Base-by-base conservation (phyloP, 495 filamentous ascomycete genomes). In the Recurvomyces mirabilis region DNA sequence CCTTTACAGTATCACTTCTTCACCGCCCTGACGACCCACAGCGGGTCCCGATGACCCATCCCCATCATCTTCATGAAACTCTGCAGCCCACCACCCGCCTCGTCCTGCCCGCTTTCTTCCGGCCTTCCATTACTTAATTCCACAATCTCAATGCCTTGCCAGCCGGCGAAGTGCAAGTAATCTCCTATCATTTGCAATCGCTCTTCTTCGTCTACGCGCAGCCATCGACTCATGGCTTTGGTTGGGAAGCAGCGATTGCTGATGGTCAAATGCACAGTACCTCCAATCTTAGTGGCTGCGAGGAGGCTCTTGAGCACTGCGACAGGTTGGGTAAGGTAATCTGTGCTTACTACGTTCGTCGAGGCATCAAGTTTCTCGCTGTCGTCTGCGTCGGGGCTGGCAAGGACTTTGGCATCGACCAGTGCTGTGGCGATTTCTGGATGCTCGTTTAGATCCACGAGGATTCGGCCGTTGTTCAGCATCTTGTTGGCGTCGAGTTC, bases 191-290 rank as follows among this genome's bases (percentile, higher is more conserved):
- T 67, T 41, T 49, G 23, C 47, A 69, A 47, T 47, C 62, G 52
- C 34, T 58, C 57, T 10, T 52, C 51, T 24, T 53, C 51, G 13
- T 37, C 24, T 1, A 54, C 31, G 18, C 43, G 30, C 44, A 59
- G 25, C 59, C 56, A 61, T 24, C 43, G 37, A 15, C 31, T 20
- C 14, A 61, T 43, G 6, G 50, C 59, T 47, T 62, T 62, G 7
- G 59, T 72, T 3, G 66, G 66, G 42, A 70, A 68, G 49, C 68
- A 69, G n/a, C 67, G 57, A 50, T 72, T 66, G n/a, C 58, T 62
- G 22, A 70, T 58, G 0, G 61, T 58, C 42, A 72, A 46, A 49
- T 72, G 68, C 23, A 69, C 57, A 6, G 35, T 58, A 14, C 64
- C 68, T 1, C 64, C 62, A 0, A 20, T 14, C 21, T 43, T 60